Evolutionary conservation across 352 stramenopile genomes (phyloP).

Genomic region (Aphanomyces astaci): DNA sequence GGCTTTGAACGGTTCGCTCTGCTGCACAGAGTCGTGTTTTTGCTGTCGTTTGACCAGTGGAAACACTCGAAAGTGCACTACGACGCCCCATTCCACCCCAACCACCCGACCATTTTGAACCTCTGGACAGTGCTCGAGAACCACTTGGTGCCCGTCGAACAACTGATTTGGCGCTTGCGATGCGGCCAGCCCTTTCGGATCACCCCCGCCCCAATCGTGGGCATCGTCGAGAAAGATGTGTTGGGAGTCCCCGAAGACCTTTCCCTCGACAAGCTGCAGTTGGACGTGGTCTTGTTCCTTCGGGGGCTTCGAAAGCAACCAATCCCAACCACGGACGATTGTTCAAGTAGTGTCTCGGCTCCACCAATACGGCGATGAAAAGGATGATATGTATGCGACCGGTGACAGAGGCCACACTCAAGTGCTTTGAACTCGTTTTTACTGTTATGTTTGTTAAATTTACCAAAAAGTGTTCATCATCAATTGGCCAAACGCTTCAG

Average conservation of each 20-base stretch:
- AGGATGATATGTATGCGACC: too few species aligned
- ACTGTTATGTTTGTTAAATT: too few species aligned
- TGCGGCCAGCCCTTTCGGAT: neutral
- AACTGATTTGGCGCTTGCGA: neutral
- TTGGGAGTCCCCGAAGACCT: neutral
- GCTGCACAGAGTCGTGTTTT: neutral
- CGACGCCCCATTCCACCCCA: neutral
- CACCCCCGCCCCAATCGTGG: neutral
- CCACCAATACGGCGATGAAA: too few species aligned
- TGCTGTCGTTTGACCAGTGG: neutral
- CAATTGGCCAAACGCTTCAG: too few species aligned
- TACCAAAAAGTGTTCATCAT: too few species aligned
- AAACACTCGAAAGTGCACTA: neutral
- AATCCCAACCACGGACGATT: too few species aligned
- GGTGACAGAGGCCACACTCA: too few species aligned
- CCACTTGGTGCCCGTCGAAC: neutral
- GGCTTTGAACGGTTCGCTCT: neutral
- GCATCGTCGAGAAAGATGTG: neutral
- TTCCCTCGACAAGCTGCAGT: neutral
- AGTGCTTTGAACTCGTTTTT: too few species aligned
- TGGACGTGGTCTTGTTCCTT: neutral
- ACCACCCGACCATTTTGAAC: neutral
- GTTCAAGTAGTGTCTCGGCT: too few species aligned
- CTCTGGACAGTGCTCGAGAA: neutral
- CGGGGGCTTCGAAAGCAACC: slow-evolving; percentile 4